Evolutionary conservation across 2,329 filamentous ascomycete species (phyloP).

Genomic region (Eutypella sp.): DNA sequence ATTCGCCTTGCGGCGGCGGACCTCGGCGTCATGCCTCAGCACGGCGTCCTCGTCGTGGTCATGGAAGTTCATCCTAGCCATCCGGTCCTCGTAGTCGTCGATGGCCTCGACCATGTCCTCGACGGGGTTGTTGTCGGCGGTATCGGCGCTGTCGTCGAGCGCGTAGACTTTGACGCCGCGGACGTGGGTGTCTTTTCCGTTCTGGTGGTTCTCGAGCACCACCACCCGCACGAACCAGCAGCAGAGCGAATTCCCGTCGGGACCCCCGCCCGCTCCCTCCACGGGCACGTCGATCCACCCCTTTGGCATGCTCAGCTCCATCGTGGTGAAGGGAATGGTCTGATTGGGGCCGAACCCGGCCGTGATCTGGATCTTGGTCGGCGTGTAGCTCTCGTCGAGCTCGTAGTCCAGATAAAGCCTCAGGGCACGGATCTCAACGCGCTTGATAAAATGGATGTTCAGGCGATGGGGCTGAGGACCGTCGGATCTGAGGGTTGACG

Average conservation of each 20-base stretch:
- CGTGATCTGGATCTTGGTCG: slow-evolving; percentile 83
- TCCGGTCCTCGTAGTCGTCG: slow-evolving; percentile 24
- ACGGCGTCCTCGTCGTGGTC: slow-evolving; percentile 28
- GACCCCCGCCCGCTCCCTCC: slow-evolving; percentile 48
- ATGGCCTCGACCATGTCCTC: slow-evolving; percentile 29
- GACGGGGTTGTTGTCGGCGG: slow-evolving; percentile 30
- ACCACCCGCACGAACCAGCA: slow-evolving; percentile 88
- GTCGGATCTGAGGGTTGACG: slow-evolving; percentile 54
- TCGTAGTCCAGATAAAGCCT: slow-evolving; percentile 88
- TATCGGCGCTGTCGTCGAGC: slow-evolving; percentile 41
- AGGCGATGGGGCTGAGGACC: slow-evolving; percentile 78
- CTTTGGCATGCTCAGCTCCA: slow-evolving; percentile 71
- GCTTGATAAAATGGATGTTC: slow-evolving; percentile 81
- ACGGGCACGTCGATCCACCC: slow-evolving; percentile 87
- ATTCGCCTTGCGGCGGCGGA: slow-evolving; percentile 23
- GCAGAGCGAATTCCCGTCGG: slow-evolving; percentile 69
- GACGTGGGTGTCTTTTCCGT: slow-evolving; percentile 98
- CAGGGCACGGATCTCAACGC: slow-evolving; percentile 71
- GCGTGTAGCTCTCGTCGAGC: slow-evolving; percentile 93
- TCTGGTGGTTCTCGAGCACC: slow-evolving; percentile 95
- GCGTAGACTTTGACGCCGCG: slow-evolving; percentile 84
- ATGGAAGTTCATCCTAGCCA: slow-evolving; percentile 22
- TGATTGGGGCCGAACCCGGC: slow-evolving; percentile 91
- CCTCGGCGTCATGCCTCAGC: slow-evolving; percentile 26
- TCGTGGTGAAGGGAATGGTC: slow-evolving; percentile 78